Conservation (phyloP, 345 rosid genomes). For the Adansonia digitata region DNA sequence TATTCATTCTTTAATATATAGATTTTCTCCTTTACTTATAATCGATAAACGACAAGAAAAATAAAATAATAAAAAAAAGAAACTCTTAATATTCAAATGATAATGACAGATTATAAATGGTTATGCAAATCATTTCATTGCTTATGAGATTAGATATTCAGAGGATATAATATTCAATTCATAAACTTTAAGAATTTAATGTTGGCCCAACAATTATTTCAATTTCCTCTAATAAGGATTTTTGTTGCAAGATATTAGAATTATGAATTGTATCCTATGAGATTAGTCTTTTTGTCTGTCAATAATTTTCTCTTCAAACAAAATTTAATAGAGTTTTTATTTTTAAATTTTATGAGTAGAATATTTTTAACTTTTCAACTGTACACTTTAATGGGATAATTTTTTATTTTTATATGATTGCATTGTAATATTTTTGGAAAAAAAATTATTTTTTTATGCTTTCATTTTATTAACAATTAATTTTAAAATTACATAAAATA, state of each 20-base stretch:
- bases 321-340: neutral
- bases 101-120: neutral
- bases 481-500: no score
- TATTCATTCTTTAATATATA: no score
- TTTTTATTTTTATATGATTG: no score
- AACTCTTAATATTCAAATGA: neutral
- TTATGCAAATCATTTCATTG: neutral
- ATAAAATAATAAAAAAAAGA: no score
- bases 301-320: neutral
- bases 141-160: neutral
- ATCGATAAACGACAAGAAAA: no score
- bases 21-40: no score
- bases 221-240: neutral
- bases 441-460: no score
- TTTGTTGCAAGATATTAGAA: neutral
- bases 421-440: no score
- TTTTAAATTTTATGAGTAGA: no score
- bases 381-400: no score
- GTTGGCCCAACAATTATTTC: neutral
- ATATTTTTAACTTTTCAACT: no score
- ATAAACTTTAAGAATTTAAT: neutral
- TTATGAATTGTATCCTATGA: neutral
- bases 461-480: no score
- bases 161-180: neutral
- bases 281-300: neutral